Evolutionary conservation across 148 eudicot species (phyloP), one percentile per base, ranked within the genome.

Genomic region (Cornus suecica): DNA sequence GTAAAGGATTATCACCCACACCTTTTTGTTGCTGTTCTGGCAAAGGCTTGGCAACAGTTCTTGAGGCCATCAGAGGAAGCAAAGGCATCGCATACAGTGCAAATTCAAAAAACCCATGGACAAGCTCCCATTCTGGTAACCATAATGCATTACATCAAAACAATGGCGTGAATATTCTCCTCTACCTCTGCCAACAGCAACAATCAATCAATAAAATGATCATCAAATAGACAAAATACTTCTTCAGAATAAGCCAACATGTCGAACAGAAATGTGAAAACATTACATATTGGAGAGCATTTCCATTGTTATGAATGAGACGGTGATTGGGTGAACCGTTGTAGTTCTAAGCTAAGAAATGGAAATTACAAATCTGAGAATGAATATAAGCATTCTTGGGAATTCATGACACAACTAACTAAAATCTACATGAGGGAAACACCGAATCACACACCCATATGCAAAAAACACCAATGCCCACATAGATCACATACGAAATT

Each of bases 31-130:
- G 77, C 79, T 56, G 72, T 20, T 60, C 80, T 25, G 65, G 42
- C 16, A 62, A 25, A 65, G 74, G 74, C 76, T 52, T 79, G 20
- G 75, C 32, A 70, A 63, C 68, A 66, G 74, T 79, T 74, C 76
- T 76, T 56, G 87, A 79, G 48, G 87, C 87, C 87, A 84, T 84
- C 37, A 52, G 65, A 62, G 67, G 52, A 66, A 76, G 70, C 3
- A 64, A 52, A 45, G 64, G 25, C 11, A 24, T 4, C 20, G 37
- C 2, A 42, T 37, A 34, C n/a, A 31, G 52, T 63, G 37, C 37
- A 74, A 37, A 63, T 42, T 10, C 8, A 41, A 42, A 23, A 37
- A 73, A 67, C 42, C 69, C 69, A 42, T 20, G 10, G 68, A 41
- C 41, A 26, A 74, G 76, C 58, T 25, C 26, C 69, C 60, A 18